Percentiles rank a stretch among this genome's conserved stretches.
Conservation (phyloP, 805 yeast species). For the Candida alai region DNA sequence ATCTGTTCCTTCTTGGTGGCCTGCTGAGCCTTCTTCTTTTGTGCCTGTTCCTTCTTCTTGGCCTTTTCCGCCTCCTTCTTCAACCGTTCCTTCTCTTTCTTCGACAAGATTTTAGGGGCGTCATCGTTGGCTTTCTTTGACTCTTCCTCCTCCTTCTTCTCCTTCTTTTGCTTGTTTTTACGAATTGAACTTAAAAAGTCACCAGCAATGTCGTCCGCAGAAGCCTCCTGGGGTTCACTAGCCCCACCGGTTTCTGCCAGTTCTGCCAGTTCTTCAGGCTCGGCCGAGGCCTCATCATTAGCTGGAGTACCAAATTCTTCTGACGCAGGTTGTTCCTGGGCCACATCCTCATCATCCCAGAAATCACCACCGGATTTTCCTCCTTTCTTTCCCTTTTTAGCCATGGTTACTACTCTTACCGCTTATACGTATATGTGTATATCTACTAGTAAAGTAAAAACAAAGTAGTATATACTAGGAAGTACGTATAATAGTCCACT, state of each 20-base stretch:
- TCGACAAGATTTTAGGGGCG: slow-evolving; percentile 76
- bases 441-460: not conserved
- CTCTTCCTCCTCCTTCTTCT: slow-evolving; percentile 60
- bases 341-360: slow-evolving; percentile 77
- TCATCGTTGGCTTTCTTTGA: slow-evolving; percentile 49
- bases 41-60: slow-evolving; percentile 85
- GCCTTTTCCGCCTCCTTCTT: slow-evolving; percentile 91
- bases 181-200: slow-evolving; percentile 84
- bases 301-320: slow-evolving; percentile 30
- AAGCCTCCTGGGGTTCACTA: slow-evolving; percentile 11
- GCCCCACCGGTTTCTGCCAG: slow-evolving; percentile 11
- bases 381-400: slow-evolving; percentile 55
- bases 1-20: slow-evolving; percentile 57
- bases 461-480: too few relatives aligned
- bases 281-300: slow-evolving; percentile 19
- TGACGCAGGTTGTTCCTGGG: slow-evolving; percentile 32
- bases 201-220: slow-evolving; percentile 35
- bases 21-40: slow-evolving; percentile 73
- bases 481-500: not conserved
- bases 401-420: too few relatives aligned
- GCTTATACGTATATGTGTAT: too few relatives aligned
- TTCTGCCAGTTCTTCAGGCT: slow-evolving; percentile 31
- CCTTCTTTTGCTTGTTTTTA: slow-evolving; percentile 74
- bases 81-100: slow-evolving; percentile 93
- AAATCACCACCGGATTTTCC: slow-evolving; percentile 62